Percentiles rank a stretch among this genome's conserved stretches.
These are phyloP conservation scores for Jatropha podagrica DNA, from an alignment of 441 rosid species.

Conservation along the genomic window DNA sequence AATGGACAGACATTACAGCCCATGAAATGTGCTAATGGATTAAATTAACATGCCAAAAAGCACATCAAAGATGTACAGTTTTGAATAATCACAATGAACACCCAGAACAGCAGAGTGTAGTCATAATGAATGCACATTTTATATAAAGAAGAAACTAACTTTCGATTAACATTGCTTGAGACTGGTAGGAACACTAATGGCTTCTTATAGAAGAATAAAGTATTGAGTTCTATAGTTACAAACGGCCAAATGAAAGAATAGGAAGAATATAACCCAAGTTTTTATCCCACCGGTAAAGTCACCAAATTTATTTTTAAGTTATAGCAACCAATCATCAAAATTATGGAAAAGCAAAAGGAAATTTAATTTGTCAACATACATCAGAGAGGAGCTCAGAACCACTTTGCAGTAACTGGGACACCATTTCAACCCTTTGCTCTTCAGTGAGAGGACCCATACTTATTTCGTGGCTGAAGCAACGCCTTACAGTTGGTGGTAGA, in stretches of 20 bases:
- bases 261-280: background rate
- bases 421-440: slow-evolving; percentile 80
- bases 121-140: background rate
- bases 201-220: background rate
- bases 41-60: slow-evolving; percentile 8
- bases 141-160: slow-evolving; percentile 1
- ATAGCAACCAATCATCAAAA: slow-evolving; percentile 1
- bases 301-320: slow-evolving; percentile 7
- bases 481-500: slow-evolving; percentile 76
- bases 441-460: slow-evolving; percentile 79
- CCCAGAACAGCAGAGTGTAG: background rate
- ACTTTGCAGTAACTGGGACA: slow-evolving; percentile 69
- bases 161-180: background rate
- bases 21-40: background rate
- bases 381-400: slow-evolving; percentile 59
- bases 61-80: background rate
- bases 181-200: too few species aligned
- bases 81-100: background rate
- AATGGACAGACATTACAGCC: slow-evolving; percentile 5
- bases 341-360: slow-evolving; percentile 11
- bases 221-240: background rate
- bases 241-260: background rate
- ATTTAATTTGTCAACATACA: slow-evolving; percentile 46
- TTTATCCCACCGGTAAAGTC: slow-evolving; percentile 1
- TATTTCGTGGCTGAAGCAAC: slow-evolving; percentile 98